A percentile compares a stretch with the other conserved stretches of the same genome.
phyloP scores from a whole-genome alignment of 1,284 basidiomycete species.

The Peniophora sp. region DNA sequence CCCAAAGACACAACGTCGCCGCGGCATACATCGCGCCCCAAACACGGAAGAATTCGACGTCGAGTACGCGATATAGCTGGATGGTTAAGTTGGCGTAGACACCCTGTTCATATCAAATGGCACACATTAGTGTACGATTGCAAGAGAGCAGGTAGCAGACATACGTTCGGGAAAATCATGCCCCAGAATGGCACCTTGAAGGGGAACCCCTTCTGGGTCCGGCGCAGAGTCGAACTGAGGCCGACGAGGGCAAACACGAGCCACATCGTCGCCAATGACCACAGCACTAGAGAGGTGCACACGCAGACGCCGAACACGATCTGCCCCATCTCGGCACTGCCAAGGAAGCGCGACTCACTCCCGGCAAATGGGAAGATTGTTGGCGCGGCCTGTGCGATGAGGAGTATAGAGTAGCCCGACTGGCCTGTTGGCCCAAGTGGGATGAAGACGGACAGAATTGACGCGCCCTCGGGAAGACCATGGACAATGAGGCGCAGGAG shows the following conservation, averaged over 20 bases:
- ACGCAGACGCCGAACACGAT: conserved; percentile 31
- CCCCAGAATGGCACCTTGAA: conserved; percentile 42
- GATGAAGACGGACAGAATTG: conserved; percentile 7
- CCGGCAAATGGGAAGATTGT: conserved; percentile 27
- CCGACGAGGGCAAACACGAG: conserved; percentile 28
- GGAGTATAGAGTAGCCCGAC: conserved; percentile 47
- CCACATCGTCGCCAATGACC: conserved; percentile 41
- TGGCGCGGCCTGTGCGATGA: conserved; percentile 37
- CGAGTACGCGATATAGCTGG: conserved; percentile 39
- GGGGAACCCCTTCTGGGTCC: conserved; percentile 14
- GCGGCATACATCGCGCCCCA: conserved; percentile 48
- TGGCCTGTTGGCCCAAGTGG: conserved; percentile 23
- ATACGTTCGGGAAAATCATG: conserved; percentile 38
- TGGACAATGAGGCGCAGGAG: conserved; percentile 30
- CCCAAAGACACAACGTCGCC: conserved; percentile 48
- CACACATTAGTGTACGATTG: not conserved
- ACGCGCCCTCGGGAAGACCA: conserved; percentile 22
- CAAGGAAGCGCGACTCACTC: conserved; percentile 22
- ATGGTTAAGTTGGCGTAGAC: conserved; percentile 44
- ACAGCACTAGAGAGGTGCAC: conserved; percentile 32
- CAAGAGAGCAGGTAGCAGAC: conserved; percentile 31
- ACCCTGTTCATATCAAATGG: conserved; percentile 27
- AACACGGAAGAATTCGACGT: conserved; percentile 43
- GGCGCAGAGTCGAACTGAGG: conserved; percentile 20
- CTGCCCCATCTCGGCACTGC: conserved; percentile 24